phyloP scores from a whole-genome alignment of 208 protist species.

The Acanthamoeba rhysodes region DNA sequence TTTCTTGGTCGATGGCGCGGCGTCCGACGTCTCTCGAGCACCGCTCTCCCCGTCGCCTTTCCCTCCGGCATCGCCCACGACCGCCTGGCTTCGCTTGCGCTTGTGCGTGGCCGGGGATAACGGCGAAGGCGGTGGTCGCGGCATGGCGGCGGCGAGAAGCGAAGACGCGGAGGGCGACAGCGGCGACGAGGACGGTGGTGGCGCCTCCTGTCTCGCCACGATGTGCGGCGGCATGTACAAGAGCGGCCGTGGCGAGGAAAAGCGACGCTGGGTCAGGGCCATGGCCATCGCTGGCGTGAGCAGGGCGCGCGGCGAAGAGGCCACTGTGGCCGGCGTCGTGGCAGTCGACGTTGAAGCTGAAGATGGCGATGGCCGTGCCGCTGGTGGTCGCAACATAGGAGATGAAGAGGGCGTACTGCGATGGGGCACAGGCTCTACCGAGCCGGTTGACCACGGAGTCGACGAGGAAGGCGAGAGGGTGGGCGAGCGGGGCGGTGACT shows the following conservation, averaged over 20 bases:
- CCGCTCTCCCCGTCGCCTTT: not conserved
- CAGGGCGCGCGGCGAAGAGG: not conserved
- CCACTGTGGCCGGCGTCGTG: not conserved
- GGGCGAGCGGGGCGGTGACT: not conserved
- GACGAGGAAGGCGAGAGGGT: not conserved
- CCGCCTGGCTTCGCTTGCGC: not conserved
- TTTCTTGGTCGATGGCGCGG: not conserved
- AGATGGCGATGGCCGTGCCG: not conserved
- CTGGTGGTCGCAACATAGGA: not conserved
- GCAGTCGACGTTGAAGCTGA: not conserved
- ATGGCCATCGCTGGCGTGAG: not conserved
- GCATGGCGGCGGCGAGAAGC: not conserved
- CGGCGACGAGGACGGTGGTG: not conserved
- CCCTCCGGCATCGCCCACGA: not conserved
- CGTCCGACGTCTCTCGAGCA: not conserved
- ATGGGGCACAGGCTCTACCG: too few species aligned
- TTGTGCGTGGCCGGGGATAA: not conserved
- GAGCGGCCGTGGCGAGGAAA: not conserved
- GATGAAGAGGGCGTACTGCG: not conserved
- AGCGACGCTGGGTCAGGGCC: not conserved
- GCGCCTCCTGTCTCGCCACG: not conserved
- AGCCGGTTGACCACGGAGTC: not conserved
- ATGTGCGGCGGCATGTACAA: not conserved
- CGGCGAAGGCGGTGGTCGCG: not conserved
- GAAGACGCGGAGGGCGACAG: not conserved